Evolutionary conservation across 257 asterid genomes (phyloP).

Genomic region (Nyctanthes arbortristis): DNA sequence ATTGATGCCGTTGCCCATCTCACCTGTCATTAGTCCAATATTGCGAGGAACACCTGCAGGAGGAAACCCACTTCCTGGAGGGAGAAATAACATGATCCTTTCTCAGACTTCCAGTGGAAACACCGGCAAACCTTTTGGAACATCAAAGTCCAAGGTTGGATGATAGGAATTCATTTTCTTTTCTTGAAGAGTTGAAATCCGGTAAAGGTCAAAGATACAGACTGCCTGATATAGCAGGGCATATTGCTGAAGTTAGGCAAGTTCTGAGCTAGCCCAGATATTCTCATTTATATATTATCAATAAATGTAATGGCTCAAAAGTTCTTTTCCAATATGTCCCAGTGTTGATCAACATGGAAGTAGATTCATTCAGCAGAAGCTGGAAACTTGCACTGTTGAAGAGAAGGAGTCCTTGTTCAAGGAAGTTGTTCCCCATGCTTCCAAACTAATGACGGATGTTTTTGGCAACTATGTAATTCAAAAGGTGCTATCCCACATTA

Average conservation of each 20-base stretch:
- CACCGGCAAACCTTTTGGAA: slow-evolving; percentile 18
- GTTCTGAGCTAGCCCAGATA: slow-evolving; percentile 12
- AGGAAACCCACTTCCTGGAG: slow-evolving; percentile 23
- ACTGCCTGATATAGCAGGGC: slow-evolving; percentile 53
- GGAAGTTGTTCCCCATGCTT: slow-evolving; percentile 58
- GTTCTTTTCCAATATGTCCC: slow-evolving; percentile 18
- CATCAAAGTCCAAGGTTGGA: slow-evolving; percentile 32
- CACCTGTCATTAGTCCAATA: slow-evolving; percentile 22
- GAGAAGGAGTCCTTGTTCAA: slow-evolving; percentile 53
- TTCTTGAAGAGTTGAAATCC: slow-evolving; percentile 65
- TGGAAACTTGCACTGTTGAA: slow-evolving; percentile 49
- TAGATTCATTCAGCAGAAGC: slow-evolving; percentile 66
- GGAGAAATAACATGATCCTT: slow-evolving; percentile 23
- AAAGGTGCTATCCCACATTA: slow-evolving; percentile 37
- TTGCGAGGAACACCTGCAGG: slow-evolving; percentile 17
- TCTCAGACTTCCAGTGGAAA: slow-evolving; percentile 27
- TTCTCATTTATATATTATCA: slow-evolving; percentile 5
- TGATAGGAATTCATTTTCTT: slow-evolving; percentile 32
- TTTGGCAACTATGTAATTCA: slow-evolving; percentile 71
- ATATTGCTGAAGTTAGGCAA: slow-evolving; percentile 60
- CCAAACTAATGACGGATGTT: slow-evolving; percentile 61
- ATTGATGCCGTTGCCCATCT: slow-evolving; percentile 19
- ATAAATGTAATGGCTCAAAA: slow-evolving; percentile 1
- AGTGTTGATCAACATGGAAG: slow-evolving; percentile 72
- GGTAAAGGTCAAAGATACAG: slow-evolving; percentile 54